A percentile compares a stretch with the other conserved stretches of the same genome.
phyloP scores from a whole-genome alignment of 345 rosid genomes.

The Clarkia xantiana region DNA sequence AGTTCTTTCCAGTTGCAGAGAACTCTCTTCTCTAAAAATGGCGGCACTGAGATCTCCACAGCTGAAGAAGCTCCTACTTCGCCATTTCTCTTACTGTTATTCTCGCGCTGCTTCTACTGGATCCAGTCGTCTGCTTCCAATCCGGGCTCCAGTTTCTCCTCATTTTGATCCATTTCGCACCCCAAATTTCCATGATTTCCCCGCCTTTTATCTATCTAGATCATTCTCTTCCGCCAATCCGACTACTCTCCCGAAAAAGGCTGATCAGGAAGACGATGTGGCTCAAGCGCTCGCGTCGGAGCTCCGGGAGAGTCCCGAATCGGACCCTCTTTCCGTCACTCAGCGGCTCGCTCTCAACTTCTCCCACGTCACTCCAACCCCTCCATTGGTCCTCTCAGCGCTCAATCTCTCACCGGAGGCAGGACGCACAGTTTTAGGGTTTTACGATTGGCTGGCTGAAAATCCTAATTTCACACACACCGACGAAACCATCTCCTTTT shows the following conservation, averaged over 20 bases:
- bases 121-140: constrained; percentile 2
- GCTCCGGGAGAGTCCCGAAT: constrained; percentile 28
- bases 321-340: constrained; percentile 37
- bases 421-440: constrained; percentile 62
- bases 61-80: constrained; percentile 36
- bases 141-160: constrained; percentile 10
- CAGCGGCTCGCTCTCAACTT: constrained; percentile 55
- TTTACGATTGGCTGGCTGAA: constrained; percentile 51
- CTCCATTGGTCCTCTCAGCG: constrained; percentile 37
- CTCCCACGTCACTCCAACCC: constrained; percentile 59
- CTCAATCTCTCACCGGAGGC: constrained; percentile 65
- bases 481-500: constrained; percentile 66
- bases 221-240: constrained; percentile 13
- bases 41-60: constrained; percentile 41
- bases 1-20: neutral
- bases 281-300: constrained; percentile 61
- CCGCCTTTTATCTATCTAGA: constrained; percentile 22
- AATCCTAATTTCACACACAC: constrained; percentile 32
- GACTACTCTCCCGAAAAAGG: constrained; percentile 10
- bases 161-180: constrained; percentile 10
- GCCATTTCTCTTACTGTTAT: constrained; percentile 11
- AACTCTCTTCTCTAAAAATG: constrained; percentile 20
- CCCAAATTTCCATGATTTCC: constrained; percentile 12
- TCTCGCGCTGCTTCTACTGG: constrained; percentile 1
- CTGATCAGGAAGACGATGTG: constrained; percentile 17